Evolutionary conservation across 148 eudicot species (phyloP).

Genomic region (Selenicereus undatus): DNA sequence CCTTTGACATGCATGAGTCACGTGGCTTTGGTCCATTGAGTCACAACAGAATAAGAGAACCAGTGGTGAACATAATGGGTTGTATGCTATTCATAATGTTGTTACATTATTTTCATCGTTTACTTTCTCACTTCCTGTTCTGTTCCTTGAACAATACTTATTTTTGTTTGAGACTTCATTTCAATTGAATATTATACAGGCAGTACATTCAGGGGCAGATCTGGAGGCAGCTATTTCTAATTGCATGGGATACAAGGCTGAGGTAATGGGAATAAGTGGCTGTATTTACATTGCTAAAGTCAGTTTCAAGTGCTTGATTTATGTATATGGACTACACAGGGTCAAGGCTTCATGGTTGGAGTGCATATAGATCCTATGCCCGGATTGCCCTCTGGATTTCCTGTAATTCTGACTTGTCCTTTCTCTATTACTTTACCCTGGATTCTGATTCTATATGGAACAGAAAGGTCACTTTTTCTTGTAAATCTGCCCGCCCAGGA

Average conservation of each 20-base stretch:
- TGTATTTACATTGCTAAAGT: constrained; percentile 11
- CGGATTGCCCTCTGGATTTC: constrained; percentile 88
- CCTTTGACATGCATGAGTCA: not conserved
- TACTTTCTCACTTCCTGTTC: not conserved
- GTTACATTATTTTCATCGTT: not conserved
- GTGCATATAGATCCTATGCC: constrained; percentile 85
- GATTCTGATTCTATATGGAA: not conserved
- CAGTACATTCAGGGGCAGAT: constrained; percentile 99
- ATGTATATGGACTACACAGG: constrained; percentile 42
- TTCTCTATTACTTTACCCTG: not conserved
- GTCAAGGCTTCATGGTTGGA: constrained; percentile 99
- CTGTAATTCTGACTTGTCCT: constrained; percentile 33
- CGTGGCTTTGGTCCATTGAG: not conserved
- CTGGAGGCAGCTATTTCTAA: constrained; percentile 85
- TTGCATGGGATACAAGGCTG: constrained; percentile 83
- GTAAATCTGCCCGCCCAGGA: constrained; percentile 41
- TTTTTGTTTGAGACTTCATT: not conserved
- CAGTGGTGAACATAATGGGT: not conserved
- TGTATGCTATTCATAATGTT: not conserved
- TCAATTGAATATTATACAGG: constrained; percentile 44
- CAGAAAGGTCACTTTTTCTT: not conserved
- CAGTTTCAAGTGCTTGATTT: not conserved
- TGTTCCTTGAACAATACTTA: not conserved
- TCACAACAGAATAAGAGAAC: not conserved
- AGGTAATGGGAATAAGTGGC: constrained; percentile 44